These are phyloP conservation scores for Pyronema omphalodes DNA, from an alignment of 495 filamentous ascomycete species.

Conservation along the genomic window DNA sequence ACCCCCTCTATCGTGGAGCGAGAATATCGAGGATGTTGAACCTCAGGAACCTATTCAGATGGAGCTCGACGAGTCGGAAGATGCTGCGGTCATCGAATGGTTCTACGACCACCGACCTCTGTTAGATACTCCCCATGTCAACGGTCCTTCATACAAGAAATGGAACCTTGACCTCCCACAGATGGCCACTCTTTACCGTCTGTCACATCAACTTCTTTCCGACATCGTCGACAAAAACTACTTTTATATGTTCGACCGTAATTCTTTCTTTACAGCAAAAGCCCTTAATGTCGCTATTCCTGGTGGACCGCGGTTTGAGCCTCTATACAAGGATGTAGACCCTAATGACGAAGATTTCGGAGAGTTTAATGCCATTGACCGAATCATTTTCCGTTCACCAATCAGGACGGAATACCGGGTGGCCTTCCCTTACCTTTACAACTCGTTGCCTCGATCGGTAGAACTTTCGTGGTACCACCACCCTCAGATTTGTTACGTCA, in stretches of 20 bases:
- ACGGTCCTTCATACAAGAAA: constrained; percentile 87
- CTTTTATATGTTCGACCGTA: constrained; percentile 92
- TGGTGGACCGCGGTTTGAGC: constrained; percentile 92
- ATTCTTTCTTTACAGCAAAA: constrained; percentile 91
- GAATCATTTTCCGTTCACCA: constrained; percentile 93
- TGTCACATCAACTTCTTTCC: constrained; percentile 78
- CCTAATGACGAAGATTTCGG: constrained; percentile 99
- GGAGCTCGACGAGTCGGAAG: constrained; percentile 95
- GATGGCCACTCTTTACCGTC: constrained; percentile 86
- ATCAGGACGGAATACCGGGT: constrained; percentile 95
- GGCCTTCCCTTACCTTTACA: constrained; percentile 86
- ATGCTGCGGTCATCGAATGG: constrained; percentile 82
- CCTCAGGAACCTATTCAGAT: constrained; percentile 96
- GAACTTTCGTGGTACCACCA: constrained; percentile 86
- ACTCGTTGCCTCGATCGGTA: constrained; percentile 86
- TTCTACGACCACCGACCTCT: constrained; percentile 93
- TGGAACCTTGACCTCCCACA: constrained; percentile 93
- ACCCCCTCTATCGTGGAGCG: constrained; percentile 89
- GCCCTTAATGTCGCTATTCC: constrained; percentile 94
- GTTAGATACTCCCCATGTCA: constrained; percentile 80
- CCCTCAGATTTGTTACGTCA: constrained; percentile 80
- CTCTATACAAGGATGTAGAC: constrained; percentile 96
- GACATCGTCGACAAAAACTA: constrained; percentile 94
- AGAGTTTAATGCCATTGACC: constrained; percentile 98
- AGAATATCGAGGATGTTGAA: constrained; percentile 97